These are phyloP conservation scores for Talaromyces sp. DNA, from an alignment of 2,329 filamentous ascomycete species.

Conservation along the genomic window DNA sequence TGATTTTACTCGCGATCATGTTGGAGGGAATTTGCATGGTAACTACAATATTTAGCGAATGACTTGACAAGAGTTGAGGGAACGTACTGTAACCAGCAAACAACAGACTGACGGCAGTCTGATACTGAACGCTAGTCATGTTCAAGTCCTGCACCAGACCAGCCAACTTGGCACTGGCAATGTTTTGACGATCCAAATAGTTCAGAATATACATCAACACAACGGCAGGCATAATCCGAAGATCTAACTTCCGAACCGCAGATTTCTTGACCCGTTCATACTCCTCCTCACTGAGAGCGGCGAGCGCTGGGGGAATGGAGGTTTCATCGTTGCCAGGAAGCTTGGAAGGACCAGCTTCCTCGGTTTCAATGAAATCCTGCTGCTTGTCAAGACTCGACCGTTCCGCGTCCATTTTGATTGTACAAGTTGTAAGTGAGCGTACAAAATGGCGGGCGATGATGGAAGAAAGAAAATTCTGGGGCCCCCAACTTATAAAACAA, in stretches of 20 bases:
- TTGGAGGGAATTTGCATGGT: constrained; percentile 18
- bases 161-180: constrained; percentile 14
- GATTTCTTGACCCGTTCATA: constrained; percentile 3
- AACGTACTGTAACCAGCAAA: constrained; percentile 16
- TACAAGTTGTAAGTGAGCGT: not conserved
- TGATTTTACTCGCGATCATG: constrained; percentile 14
- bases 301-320: constrained; percentile 11
- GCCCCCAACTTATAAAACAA: not conserved
- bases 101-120: constrained; percentile 13
- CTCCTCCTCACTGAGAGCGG: constrained; percentile 19
- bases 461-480: not conserved
- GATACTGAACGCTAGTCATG: constrained; percentile 9
- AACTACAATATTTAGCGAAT: not conserved
- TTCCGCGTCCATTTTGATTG: constrained; percentile 1
- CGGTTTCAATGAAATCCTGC: constrained; percentile 6
- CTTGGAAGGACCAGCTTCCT: not conserved
- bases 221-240: constrained; percentile 14
- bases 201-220: constrained; percentile 17
- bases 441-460: not conserved
- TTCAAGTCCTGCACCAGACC: constrained; percentile 8
- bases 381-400: constrained; percentile 7
- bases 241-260: constrained; percentile 11
- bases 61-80: too few species aligned
- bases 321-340: not conserved
- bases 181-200: constrained; percentile 18